Base-by-base conservation (phyloP, 2,329 filamentous ascomycete species). In the Herpotrichia juniperi region DNA sequence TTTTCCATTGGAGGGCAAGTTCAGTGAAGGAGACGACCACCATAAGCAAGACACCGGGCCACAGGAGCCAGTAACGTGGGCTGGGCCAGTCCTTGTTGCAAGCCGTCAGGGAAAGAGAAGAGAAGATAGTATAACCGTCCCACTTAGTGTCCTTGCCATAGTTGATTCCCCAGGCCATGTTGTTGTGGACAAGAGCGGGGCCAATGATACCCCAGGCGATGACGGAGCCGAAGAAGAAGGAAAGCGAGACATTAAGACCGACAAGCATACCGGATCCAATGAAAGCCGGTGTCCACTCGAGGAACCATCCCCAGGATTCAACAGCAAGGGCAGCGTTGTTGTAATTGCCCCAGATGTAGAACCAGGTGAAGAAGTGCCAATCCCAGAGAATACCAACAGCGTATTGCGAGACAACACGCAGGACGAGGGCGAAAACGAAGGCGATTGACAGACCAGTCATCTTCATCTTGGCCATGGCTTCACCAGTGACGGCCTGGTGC, bases 251-350 rank as follows among this genome's bases (percentile, higher is more conserved):
- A 66, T 85, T 85, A 56, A 85, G 73, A 50, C 83, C 83, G 57
- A 84, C 82, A 35, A 85, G 77, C 71, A 85, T 83, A 37, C 82
- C 82, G 35, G 78, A 79, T 5, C 83, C 83, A 54, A 86, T 83
- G 69, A 86, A 86, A 30, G 83, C 84, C 0, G 83, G 83, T 0
- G 83, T 86, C 59, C 78, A 80, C 58, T 85, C 83, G 40, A 85
- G 74, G 56, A 81, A 76, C 84, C 83, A 87, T 11, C 82, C 82
- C 84, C 84, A 87, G 68, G 80, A 84, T 68, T 86, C 83, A 16
- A 82, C 77, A 40, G 76, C 74, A 25, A 84, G 73, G 0, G 81
- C 81, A 14, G 68, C 67, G 56, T 79, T 82, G 37, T 73, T 78
- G 69, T 83, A 79, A 46, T 78, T 74, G 48, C 77, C 74, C 82